A percentile compares a stretch with the other conserved stretches of the same genome.
phyloP scores from a whole-genome alignment of 768 basidiomycete species.

The Lyophyllum atratum region DNA sequence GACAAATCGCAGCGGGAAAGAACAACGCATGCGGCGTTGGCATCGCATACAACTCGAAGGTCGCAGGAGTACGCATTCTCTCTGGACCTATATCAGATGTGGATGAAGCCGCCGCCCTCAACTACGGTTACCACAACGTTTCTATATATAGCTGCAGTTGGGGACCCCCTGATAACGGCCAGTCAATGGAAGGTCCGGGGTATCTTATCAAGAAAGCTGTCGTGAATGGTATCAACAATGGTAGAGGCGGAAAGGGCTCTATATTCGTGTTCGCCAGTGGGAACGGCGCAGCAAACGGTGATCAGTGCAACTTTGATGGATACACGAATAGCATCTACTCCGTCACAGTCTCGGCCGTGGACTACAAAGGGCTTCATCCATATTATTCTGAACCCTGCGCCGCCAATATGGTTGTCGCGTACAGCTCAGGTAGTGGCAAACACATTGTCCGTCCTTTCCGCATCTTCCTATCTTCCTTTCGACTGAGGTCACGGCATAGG shows the following conservation, averaged over 20 bases:
- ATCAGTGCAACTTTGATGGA: slow-evolving; percentile 99
- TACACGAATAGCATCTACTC: slow-evolving; percentile 98
- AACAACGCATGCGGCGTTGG: slow-evolving; percentile 95
- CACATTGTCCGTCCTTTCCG: slow-evolving; percentile 71
- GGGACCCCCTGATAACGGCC: slow-evolving; percentile 96
- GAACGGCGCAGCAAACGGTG: slow-evolving; percentile 87
- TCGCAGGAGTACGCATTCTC: slow-evolving; percentile 94
- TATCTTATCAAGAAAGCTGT: slow-evolving; percentile 93
- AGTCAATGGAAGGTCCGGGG: slow-evolving; percentile 91
- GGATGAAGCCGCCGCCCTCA: slow-evolving; percentile 94
- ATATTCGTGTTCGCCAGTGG: slow-evolving; percentile 98
- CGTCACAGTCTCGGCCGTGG: slow-evolving; percentile 94
- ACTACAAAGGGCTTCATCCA: slow-evolving; percentile 91
- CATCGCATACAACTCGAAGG: slow-evolving; percentile 87
- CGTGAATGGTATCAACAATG: slow-evolving; percentile 90
- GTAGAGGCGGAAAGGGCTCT: slow-evolving; percentile 86
- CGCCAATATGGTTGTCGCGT: slow-evolving; percentile 95
- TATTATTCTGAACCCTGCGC: slow-evolving; percentile 98
- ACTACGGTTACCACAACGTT: slow-evolving; percentile 90
- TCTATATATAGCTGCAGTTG: slow-evolving; percentile 96
- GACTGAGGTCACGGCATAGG: slow-evolving; percentile 45
- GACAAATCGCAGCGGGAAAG: slow-evolving; percentile 90
- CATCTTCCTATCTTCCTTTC: slow-evolving; percentile 9
- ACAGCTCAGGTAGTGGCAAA: slow-evolving; percentile 92
- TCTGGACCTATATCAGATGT: slow-evolving; percentile 93